Percentiles rank a stretch among this genome's conserved stretches.
These are phyloP conservation scores for Pyrenochaeta sp. DNA, from an alignment of 2,329 filamentous ascomycete genomes.

Conservation along the genomic window DNA sequence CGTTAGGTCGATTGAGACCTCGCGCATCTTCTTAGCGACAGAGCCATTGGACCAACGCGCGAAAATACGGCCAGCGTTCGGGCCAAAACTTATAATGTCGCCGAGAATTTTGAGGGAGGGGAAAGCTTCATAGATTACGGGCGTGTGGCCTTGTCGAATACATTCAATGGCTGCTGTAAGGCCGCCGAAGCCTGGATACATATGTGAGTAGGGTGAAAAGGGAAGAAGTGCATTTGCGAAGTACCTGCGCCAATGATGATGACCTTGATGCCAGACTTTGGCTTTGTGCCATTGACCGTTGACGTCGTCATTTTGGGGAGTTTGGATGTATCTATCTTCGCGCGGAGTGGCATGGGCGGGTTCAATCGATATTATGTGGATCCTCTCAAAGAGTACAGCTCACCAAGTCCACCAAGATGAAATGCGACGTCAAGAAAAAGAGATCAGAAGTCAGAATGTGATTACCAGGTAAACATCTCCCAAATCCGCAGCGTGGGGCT, in stretches of 20 bases:
- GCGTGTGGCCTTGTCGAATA: constrained; percentile 67
- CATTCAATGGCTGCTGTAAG: constrained; percentile 71
- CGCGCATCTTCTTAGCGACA: constrained; percentile 58
- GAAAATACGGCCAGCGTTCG: constrained; percentile 69
- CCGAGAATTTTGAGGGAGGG: constrained; percentile 65
- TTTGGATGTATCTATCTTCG: constrained; percentile 24
- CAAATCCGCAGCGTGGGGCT: constrained; percentile 21
- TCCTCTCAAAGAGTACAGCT: background rate
- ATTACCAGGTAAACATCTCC: constrained; percentile 8
- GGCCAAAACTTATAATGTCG: constrained; percentile 69
- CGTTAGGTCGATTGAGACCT: constrained; percentile 62
- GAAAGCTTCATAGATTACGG: constrained; percentile 67
- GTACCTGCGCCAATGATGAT: constrained; percentile 59
- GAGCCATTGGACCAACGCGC: constrained; percentile 64
- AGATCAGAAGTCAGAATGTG: constrained; percentile 10
- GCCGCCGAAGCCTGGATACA: constrained; percentile 64
- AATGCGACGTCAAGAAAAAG: constrained; percentile 3
- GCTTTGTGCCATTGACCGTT: constrained; percentile 22
- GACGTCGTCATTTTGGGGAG: constrained; percentile 33
- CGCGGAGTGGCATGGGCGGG: constrained; percentile 29
- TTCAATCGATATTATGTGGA: background rate
- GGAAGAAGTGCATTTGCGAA: constrained; percentile 6
- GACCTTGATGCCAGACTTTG: constrained; percentile 61
- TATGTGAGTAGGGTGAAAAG: constrained; percentile 9
- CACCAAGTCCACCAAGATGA: background rate